Conservation (phyloP, 2,329 filamentous ascomycete species). For the Fusarium sarcochroum region DNA sequence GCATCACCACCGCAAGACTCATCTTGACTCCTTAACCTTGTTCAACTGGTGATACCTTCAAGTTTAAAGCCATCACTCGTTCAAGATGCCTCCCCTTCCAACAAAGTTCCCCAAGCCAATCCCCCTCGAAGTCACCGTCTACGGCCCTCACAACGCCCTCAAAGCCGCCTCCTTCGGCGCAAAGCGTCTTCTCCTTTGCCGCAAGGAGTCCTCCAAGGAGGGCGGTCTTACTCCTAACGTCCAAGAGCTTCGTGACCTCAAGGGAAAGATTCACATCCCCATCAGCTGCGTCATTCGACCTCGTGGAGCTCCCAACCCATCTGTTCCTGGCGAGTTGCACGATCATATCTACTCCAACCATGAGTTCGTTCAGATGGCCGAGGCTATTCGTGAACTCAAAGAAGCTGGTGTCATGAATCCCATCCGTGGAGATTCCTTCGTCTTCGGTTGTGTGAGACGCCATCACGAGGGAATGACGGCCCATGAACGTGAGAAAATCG, state of each 20-base stretch:
- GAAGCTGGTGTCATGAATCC: constrained; percentile 55
- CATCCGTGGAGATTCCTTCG: constrained; percentile 67
- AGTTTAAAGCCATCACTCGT: not conserved
- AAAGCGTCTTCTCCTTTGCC: constrained; percentile 68
- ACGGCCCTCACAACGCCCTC: constrained; percentile 60
- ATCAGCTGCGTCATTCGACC: constrained; percentile 71
- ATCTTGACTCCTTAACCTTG: not conserved
- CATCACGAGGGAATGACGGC: not conserved
- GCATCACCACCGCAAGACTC: not conserved
- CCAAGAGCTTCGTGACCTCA: constrained; percentile 55
- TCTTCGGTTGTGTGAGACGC: constrained; percentile 64
- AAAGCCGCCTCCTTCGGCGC: constrained; percentile 60
- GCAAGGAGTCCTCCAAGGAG: constrained; percentile 61
- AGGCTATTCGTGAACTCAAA: constrained; percentile 57
- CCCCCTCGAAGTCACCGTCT: constrained; percentile 68
- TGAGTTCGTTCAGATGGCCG: constrained; percentile 62
- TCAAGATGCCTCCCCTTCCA: constrained; percentile 17
- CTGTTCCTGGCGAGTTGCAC: constrained; percentile 28
- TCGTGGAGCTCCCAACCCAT: constrained; percentile 44
- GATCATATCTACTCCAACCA: constrained; percentile 65
- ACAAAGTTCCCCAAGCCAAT: constrained; percentile 26
- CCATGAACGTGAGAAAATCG: constrained; percentile 23
- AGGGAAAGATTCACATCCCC: constrained; percentile 52
- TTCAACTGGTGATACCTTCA: not conserved
- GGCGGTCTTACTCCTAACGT: constrained; percentile 67